Conservation (phyloP, 1,284 basidiomycete species). For the Agroathelia rolfsii region DNA sequence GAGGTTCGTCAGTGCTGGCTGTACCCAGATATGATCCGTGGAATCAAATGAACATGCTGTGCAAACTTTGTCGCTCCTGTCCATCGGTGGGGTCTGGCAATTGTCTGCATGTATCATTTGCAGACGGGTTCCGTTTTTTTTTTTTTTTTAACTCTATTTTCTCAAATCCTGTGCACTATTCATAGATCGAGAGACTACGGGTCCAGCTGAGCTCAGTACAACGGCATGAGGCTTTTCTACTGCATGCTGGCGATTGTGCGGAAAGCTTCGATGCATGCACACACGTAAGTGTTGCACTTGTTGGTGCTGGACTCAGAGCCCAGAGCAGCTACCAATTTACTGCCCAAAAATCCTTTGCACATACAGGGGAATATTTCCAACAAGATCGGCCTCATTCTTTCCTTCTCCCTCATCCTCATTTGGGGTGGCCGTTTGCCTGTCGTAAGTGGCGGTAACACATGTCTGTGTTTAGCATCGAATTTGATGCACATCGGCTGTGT, state of each 20-base stretch:
- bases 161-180: no score
- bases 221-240: slow-evolving; percentile 82
- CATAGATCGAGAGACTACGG: slow-evolving; percentile 78
- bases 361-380: slow-evolving; percentile 87
- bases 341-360: no score
- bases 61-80: no score
- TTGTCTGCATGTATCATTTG: no score
- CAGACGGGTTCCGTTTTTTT: no score
- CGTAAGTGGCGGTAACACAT: slow-evolving; percentile 31
- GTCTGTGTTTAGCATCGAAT: not conserved
- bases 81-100: no score
- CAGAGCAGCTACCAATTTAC: no score
- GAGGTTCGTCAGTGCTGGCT: slow-evolving; percentile 57
- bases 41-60: slow-evolving; percentile 5
- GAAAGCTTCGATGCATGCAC: slow-evolving; percentile 91
- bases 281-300: slow-evolving; percentile 42
- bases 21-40: not conserved
- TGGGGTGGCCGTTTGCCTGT: slow-evolving; percentile 92
- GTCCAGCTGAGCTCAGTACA: slow-evolving; percentile 76
- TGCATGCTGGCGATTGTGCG: slow-evolving; percentile 96
- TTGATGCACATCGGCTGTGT: slow-evolving; percentile 4
- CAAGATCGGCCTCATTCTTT: slow-evolving; percentile 89
- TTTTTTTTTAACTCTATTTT: no score
- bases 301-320: no score
- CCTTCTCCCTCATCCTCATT: slow-evolving; percentile 91